phyloP scores from a whole-genome alignment of 306 rosid genomes.

The Alnus rubra region DNA sequence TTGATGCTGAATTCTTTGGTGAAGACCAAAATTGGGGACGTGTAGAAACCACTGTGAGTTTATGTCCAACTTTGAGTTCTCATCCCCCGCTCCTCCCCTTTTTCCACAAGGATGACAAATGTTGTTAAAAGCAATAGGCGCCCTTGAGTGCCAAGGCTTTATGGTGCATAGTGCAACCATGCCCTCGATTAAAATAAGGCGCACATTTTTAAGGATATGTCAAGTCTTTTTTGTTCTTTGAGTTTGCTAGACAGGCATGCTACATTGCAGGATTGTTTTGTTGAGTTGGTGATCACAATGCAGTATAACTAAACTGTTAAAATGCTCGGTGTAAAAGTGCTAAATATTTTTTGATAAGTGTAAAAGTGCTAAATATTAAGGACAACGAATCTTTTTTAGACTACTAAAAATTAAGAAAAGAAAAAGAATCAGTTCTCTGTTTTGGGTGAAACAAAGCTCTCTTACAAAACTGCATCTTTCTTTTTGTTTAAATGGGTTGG shows the following conservation, averaged over 20 bases:
- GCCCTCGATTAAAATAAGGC: not conserved
- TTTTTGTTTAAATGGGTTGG: too few relatives aligned
- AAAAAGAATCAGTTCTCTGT: too few relatives aligned
- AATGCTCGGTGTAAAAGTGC: too few relatives aligned
- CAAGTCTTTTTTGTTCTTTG: not conserved
- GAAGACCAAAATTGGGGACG: slow-evolving; percentile 88
- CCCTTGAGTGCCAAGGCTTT: not conserved
- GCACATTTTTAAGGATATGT: not conserved
- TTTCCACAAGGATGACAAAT: not conserved
- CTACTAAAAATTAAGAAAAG: too few relatives aligned
- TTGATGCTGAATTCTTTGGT: slow-evolving; percentile 76
- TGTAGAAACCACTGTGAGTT: slow-evolving; percentile 68
- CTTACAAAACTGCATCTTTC: too few relatives aligned
- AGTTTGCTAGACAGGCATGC: not conserved
- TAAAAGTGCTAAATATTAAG: too few relatives aligned
- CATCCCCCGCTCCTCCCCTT: not conserved
- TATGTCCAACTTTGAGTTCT: slow-evolving; percentile 16
- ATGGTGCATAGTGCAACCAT: not conserved
- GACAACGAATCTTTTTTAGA: too few relatives aligned
- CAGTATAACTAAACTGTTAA: too few relatives aligned
- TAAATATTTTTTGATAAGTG: too few relatives aligned
- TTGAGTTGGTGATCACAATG: not conserved
- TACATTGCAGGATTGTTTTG: not conserved
- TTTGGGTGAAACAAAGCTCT: too few relatives aligned
- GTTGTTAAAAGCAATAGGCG: not conserved